Evolutionary conservation across 2,329 filamentous ascomycete species (phyloP).

Genomic region (Niveomyces coronatus): DNA sequence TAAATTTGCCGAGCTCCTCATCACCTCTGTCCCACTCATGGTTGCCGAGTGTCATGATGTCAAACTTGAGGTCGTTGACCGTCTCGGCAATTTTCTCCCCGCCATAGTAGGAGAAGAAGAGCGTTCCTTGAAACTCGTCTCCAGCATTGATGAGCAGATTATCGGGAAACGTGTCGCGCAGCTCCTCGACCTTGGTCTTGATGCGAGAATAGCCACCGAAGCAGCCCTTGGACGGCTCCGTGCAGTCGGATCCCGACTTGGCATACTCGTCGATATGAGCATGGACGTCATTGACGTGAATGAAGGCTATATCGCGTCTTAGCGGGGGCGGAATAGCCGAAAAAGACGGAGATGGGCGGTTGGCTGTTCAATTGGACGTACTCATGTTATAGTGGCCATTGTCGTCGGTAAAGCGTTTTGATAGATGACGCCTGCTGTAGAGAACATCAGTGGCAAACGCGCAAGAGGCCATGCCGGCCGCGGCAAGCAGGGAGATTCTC

Average conservation of each 20-base stretch:
- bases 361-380: too few relatives aligned
- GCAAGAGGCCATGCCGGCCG: slow-evolving; percentile 20
- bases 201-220: slow-evolving; percentile 56
- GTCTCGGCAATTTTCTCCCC: slow-evolving; percentile 59
- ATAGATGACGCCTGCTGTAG: slow-evolving; percentile 33
- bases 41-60: slow-evolving; percentile 58
- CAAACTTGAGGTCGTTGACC: slow-evolving; percentile 54
- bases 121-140: slow-evolving; percentile 60
- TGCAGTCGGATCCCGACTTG: slow-evolving; percentile 52
- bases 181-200: slow-evolving; percentile 47
- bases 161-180: slow-evolving; percentile 46
- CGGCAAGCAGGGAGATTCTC: slow-evolving; percentile 16
- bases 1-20: slow-evolving; percentile 49
- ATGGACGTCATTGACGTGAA: slow-evolving; percentile 61
- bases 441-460: slow-evolving; percentile 34
- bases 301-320: slow-evolving; percentile 47
- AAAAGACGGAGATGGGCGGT: too few relatives aligned
- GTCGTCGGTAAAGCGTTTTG: slow-evolving; percentile 38
- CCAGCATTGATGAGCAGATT: slow-evolving; percentile 54
- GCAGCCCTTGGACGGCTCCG: slow-evolving; percentile 43
- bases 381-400: slow-evolving; percentile 44
- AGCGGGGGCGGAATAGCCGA: too few relatives aligned
- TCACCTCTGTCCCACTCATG: slow-evolving; percentile 59
- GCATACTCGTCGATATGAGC: slow-evolving; percentile 55
- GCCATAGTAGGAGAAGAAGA: slow-evolving; percentile 57